Evolutionary conservation across 1,284 basidiomycete species (phyloP).

Genomic region (Trichosporon sp.): DNA sequence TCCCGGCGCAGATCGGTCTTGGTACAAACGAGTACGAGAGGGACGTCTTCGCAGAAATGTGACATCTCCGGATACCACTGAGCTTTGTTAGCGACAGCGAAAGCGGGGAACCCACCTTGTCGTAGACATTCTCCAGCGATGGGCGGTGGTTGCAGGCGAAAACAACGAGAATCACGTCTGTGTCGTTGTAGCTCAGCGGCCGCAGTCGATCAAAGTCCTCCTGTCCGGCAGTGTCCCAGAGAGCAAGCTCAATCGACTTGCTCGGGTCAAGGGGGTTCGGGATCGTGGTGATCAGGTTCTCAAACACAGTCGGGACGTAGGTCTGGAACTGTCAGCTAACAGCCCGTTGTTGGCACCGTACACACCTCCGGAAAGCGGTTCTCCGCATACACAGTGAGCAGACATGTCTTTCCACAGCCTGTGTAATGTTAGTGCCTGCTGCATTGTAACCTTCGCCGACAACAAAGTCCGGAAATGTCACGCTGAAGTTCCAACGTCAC

Average conservation of each 20-base stretch:
- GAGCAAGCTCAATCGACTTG: slow-evolving; percentile 87
- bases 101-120: slow-evolving; percentile 58
- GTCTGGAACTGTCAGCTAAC: slow-evolving; percentile 62
- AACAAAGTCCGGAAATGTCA: neutral
- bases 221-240: slow-evolving; percentile 98
- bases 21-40: slow-evolving; percentile 87
- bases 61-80: slow-evolving; percentile 98
- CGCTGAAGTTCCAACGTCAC: neutral
- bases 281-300: slow-evolving; percentile 92
- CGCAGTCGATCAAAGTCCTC: slow-evolving; percentile 96
- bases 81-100: neutral
- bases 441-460: neutral
- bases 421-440: slow-evolving; percentile 9
- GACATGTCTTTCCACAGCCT: slow-evolving; percentile 66
- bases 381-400: slow-evolving; percentile 73
- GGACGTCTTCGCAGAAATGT: slow-evolving; percentile 94
- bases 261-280: slow-evolving; percentile 69
- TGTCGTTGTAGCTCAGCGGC: slow-evolving; percentile 93
- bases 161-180: slow-evolving; percentile 93
- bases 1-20: slow-evolving; percentile 91
- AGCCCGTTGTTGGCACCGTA: slow-evolving; percentile 15
- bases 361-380: slow-evolving; percentile 93
- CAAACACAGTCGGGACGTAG: slow-evolving; percentile 97
- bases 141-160: slow-evolving; percentile 98
- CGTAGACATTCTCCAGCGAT: slow-evolving; percentile 89